phyloP scores from a whole-genome alignment of 257 asterid species.

The Solanum piurae region DNA sequence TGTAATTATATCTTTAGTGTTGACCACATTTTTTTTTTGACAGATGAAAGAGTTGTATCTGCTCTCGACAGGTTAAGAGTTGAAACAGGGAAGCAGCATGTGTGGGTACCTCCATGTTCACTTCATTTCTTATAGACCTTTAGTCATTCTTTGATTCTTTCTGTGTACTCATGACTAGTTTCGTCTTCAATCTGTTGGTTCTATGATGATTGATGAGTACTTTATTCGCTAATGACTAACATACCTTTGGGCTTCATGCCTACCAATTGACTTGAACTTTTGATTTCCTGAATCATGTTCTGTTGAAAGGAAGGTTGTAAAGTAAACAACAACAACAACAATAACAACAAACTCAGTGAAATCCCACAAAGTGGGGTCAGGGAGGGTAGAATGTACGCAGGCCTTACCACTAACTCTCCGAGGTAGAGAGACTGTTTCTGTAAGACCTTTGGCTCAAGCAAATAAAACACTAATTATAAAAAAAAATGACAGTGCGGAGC shows the following conservation, averaged over 20 bases:
- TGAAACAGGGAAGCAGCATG: constrained; percentile 95
- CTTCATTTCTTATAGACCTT: constrained; percentile 10
- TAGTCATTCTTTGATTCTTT: background rate
- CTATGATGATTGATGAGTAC: background rate
- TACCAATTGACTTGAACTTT: background rate
- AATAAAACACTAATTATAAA: too few species aligned
- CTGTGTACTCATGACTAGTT: background rate
- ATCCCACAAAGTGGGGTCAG: background rate
- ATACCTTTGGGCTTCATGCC: background rate
- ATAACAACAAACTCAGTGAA: background rate
- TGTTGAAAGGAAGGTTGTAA: background rate
- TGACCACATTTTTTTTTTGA: background rate
- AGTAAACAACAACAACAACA: background rate
- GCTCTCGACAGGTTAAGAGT: constrained; percentile 51
- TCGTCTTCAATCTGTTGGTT: background rate
- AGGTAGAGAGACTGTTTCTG: background rate
- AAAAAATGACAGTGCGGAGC: background rate
- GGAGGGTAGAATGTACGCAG: background rate
- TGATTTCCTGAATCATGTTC: background rate
- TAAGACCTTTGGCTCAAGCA: background rate
- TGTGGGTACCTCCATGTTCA: constrained; percentile 94
- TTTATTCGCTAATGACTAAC: background rate
- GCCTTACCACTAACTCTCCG: background rate
- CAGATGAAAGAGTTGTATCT: constrained; percentile 76
- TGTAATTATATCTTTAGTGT: background rate